phyloP scores from a whole-genome alignment of 2,329 filamentous ascomycete species.

The Trichoderma cornu-damae region DNA sequence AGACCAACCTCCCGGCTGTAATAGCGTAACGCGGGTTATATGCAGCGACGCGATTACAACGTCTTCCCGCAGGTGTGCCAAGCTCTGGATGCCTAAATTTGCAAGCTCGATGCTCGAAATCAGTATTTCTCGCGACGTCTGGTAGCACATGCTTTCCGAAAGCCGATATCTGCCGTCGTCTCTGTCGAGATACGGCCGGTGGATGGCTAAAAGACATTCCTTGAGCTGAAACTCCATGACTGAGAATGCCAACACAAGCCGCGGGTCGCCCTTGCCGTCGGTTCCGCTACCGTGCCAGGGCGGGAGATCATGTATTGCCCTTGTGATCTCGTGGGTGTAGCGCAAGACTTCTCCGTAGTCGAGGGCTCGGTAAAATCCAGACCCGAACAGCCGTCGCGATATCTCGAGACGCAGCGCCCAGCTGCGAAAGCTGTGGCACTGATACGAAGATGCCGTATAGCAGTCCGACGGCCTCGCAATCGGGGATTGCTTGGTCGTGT shows the following conservation, averaged over 20 bases:
- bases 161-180: constrained; percentile 6
- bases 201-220: neutral
- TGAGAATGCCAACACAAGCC: neutral
- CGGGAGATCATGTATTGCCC: constrained; percentile 1
- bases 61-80: constrained; percentile 7
- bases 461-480: neutral
- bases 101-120: neutral
- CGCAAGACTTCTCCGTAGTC: constrained; percentile 6
- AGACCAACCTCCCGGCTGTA: constrained; percentile 1
- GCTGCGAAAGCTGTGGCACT: constrained; percentile 4
- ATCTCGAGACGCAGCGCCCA: constrained; percentile 8
- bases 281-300: neutral
- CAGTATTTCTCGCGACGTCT: constrained; percentile 4
- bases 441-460: constrained; percentile 4
- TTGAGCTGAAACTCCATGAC: constrained; percentile 10
- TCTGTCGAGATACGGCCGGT: neutral
- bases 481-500: neutral
- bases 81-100: neutral
- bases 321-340: constrained; percentile 6
- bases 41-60: neutral
- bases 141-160: constrained; percentile 9
- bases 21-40: constrained; percentile 4
- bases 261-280: neutral
- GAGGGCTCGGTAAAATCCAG: neutral
- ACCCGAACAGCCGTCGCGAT: constrained; percentile 6